Evolutionary conservation across 163 green algal species (phyloP).

Genomic region (Chlorella variabilis): DNA sequence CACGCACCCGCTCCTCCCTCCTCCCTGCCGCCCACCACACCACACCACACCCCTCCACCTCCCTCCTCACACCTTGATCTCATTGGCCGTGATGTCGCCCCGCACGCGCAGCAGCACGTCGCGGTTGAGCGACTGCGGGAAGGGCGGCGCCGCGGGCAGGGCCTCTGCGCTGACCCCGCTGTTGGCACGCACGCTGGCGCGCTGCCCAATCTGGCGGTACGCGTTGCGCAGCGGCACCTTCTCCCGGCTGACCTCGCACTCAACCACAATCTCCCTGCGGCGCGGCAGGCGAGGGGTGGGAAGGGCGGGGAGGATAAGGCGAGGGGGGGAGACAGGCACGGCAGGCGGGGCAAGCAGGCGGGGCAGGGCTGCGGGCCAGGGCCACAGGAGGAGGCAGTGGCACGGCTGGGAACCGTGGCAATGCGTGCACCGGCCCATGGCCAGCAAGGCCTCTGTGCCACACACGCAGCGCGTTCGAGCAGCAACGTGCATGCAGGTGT

Average conservation of each 20-base stretch:
- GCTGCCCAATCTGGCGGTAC: slow-evolving; percentile 79
- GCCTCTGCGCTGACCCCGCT: slow-evolving; percentile 62
- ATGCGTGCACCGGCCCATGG: no score
- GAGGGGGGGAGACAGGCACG: neutral
- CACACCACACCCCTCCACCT: no score
- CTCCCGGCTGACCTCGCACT: slow-evolving; percentile 80
- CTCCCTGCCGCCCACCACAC: no score
- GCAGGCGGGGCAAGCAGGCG: no score
- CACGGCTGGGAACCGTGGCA: no score
- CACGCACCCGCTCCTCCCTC: no score
- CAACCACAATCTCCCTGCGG: slow-evolving; percentile 58
- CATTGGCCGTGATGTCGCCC: slow-evolving; percentile 74
- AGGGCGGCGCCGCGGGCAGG: slow-evolving; percentile 10
- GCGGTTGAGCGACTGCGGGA: slow-evolving; percentile 58
- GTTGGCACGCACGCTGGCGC: slow-evolving; percentile 68
- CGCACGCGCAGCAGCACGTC: slow-evolving; percentile 63
- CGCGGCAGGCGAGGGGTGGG: neutral
- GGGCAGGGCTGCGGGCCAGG: no score
- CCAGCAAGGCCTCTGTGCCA: no score
- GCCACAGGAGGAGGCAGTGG: no score
- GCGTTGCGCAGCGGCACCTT: slow-evolving; percentile 79
- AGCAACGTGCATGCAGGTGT: no score
- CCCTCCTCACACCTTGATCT: slow-evolving; percentile 77
- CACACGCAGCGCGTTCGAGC: no score
- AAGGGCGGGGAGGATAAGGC: neutral